These are phyloP conservation scores for Neonothopanus nambi DNA, from an alignment of 1,284 basidiomycete species.

Conservation along the genomic window DNA sequence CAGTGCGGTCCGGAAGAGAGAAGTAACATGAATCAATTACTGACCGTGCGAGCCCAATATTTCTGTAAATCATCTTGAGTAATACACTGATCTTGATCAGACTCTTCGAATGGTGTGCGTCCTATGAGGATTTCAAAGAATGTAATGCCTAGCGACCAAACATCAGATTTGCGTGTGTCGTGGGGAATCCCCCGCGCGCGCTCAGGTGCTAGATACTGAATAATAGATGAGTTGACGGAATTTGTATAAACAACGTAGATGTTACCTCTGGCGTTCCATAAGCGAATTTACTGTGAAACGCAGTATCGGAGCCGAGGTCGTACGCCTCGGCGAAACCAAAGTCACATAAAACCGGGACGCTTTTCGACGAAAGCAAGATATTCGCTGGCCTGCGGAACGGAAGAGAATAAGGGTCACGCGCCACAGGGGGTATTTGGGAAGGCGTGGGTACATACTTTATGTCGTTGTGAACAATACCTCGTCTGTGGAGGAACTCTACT, in stretches of 20 bases:
- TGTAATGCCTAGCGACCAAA: conserved; percentile 91
- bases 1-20: background rate
- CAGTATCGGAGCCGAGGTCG: conserved; percentile 54
- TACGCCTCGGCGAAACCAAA: conserved; percentile 92
- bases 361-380: conserved; percentile 74
- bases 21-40: conserved; percentile 23
- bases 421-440: conserved; percentile 1
- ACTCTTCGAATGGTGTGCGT: conserved; percentile 87
- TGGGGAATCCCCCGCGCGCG: conserved; percentile 83
- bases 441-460: conserved; percentile 89
- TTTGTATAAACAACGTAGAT: background rate
- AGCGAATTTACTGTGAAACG: conserved; percentile 80
- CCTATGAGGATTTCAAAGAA: conserved; percentile 92
- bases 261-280: conserved; percentile 88
- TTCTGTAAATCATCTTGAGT: conserved; percentile 80
- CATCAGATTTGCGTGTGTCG: conserved; percentile 89
- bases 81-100: conserved; percentile 79
- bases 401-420: conserved; percentile 1
- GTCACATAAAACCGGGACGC: conserved; percentile 83
- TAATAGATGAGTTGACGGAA: conserved; percentile 19
- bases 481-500: conserved; percentile 84
- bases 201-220: conserved; percentile 84
- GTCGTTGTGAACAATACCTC: conserved; percentile 91
- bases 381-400: conserved; percentile 71
- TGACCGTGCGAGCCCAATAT: conserved; percentile 81